phyloP scores from a whole-genome alignment of 352 stramenopile species.

The Plasmopara muralis region DNA sequence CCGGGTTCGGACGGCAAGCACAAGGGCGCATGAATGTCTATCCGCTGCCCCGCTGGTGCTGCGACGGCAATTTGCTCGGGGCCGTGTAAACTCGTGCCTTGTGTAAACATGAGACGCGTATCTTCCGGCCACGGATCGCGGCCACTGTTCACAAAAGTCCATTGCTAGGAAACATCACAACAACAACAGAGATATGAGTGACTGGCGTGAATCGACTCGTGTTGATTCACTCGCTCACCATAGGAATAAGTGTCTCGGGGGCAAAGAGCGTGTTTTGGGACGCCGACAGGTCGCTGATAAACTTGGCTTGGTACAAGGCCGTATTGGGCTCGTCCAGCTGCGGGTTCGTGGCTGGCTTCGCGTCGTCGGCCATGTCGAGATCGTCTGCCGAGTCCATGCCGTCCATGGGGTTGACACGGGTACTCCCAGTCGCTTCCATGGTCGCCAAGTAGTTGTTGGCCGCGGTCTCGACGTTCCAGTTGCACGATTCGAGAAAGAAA shows the following conservation, averaged over 20 bases:
- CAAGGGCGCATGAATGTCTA: slow-evolving; percentile 57
- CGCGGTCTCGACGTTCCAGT: slow-evolving; percentile 85
- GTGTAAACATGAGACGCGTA: slow-evolving; percentile 57
- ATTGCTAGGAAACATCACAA: slow-evolving; percentile 34
- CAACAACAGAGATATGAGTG: neutral
- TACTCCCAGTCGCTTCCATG: slow-evolving; percentile 34
- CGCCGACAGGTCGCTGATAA: slow-evolving; percentile 59
- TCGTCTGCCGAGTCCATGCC: slow-evolving; percentile 30
- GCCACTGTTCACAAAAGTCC: slow-evolving; percentile 72
- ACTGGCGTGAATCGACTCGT: neutral
- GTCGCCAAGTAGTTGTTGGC: slow-evolving; percentile 77
- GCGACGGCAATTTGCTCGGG: slow-evolving; percentile 50
- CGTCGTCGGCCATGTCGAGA: slow-evolving; percentile 51
- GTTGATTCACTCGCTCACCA: slow-evolving; percentile 27
- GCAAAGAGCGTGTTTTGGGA: slow-evolving; percentile 51
- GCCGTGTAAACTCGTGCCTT: slow-evolving; percentile 56
- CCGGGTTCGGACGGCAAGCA: slow-evolving; percentile 50
- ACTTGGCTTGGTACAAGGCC: slow-evolving; percentile 39
- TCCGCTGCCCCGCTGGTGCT: slow-evolving; percentile 33
- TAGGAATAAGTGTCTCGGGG: slow-evolving; percentile 40
- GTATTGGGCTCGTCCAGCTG: slow-evolving; percentile 23
- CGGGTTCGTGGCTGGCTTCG: slow-evolving; percentile 4
- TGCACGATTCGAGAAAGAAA: slow-evolving; percentile 85
- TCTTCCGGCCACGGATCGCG: slow-evolving; percentile 44
- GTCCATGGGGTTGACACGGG: slow-evolving; percentile 15